Base-by-base conservation (phyloP, 2,329 filamentous ascomycete species). In the Penicillium frequentans region DNA sequence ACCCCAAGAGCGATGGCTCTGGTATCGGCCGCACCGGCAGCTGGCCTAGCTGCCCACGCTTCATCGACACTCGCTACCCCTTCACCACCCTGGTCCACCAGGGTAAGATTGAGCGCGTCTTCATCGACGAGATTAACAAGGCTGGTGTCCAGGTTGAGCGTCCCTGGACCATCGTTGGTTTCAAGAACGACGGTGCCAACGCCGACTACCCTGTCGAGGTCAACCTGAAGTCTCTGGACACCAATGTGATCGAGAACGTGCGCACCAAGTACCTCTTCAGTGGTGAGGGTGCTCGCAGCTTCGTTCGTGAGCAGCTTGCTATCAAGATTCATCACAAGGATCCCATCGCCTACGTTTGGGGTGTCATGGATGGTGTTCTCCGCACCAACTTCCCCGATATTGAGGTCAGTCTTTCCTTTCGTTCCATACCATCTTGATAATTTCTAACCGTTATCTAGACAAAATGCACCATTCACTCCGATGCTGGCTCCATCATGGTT, bases 31-130 rank as follows among this genome's bases (percentile, higher is more conserved):
- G 84, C 55, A 87, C 85, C 1, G 84, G 84, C 24, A 87, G 81
- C 44, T 96, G 91, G 91, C 89, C 91, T 5, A 93, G 89, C 70
- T 97, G 93, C 75, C 93, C 93, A 0, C 86, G 85, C 63, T 96
- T 96, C 74, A 86, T 87, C 58, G 85, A 87, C 65, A 84, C 85
- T 29, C 75, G 84, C 64, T 86, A 87, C 64, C 84, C 84, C 0
- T 87, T 86, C 71, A 86, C 84, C 29, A 86, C 84, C 29, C 76
- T 86, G 5, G 74, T 87, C 7, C 84, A 87, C 66, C 84, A 87
- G 68, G 84, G 84, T 16, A 71, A 86, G 68, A 86, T 87, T 49
- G 84, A 87, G 75, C 75, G 82, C 31, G 83, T 86, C 3, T 86
- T 87, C 66, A 81, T 87, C 49, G 79, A 82, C 35, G 85, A 87